A percentile compares a stretch with the other conserved stretches of the same genome.
These are phyloP conservation scores for Aspergillus hiratsukae DNA, from an alignment of 2,329 filamentous ascomycete genomes.

Conservation along the genomic window DNA sequence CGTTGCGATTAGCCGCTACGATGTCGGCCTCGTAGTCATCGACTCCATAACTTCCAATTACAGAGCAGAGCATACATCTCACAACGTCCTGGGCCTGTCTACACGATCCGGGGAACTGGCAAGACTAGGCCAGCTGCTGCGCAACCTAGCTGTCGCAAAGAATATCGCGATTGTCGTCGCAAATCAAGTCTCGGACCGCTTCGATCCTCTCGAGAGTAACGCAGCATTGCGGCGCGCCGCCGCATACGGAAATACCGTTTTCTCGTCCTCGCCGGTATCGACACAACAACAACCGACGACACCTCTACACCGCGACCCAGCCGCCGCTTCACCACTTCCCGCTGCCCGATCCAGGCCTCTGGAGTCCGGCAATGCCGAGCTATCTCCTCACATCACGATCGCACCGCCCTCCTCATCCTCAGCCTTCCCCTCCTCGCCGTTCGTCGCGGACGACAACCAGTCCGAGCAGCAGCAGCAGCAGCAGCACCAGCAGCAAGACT, in stretches of 20 bases:
- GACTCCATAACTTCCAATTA: slow-evolving; percentile 96
- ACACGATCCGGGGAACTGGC: slow-evolving; percentile 72
- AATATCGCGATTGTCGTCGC: slow-evolving; percentile 82
- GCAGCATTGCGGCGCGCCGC: slow-evolving; percentile 5
- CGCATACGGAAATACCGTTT: slow-evolving; percentile 5
- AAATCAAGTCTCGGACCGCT: slow-evolving; percentile 92
- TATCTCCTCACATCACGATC: slow-evolving; percentile 12
- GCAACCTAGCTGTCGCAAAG: slow-evolving; percentile 68
- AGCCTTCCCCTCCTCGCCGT: slow-evolving; percentile 25
- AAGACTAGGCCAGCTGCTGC: slow-evolving; percentile 67
- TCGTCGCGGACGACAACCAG: slow-evolving; percentile 23
- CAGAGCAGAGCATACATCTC: slow-evolving; percentile 65
- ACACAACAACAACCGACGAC: slow-evolving; percentile 3
- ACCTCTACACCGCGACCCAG: slow-evolving; percentile 13
- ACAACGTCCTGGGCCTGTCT: slow-evolving; percentile 55
- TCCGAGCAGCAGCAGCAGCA: slow-evolving; percentile 3
- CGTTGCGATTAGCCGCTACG: slow-evolving; percentile 69
- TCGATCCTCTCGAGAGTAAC: slow-evolving; percentile 41
- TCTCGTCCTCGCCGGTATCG: slow-evolving; percentile 12
- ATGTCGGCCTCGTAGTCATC: slow-evolving; percentile 75
- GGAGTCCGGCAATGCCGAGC: slow-evolving; percentile 12
- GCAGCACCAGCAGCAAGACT: slow-evolving; percentile 13
- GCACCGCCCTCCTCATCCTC: slow-evolving; percentile 22
- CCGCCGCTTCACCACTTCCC: slow-evolving; percentile 17
- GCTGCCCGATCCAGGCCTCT: slow-evolving; percentile 4